These are phyloP conservation scores for Meripilus lineatus DNA, from an alignment of 1,284 basidiomycete genomes.

Conservation along the genomic window DNA sequence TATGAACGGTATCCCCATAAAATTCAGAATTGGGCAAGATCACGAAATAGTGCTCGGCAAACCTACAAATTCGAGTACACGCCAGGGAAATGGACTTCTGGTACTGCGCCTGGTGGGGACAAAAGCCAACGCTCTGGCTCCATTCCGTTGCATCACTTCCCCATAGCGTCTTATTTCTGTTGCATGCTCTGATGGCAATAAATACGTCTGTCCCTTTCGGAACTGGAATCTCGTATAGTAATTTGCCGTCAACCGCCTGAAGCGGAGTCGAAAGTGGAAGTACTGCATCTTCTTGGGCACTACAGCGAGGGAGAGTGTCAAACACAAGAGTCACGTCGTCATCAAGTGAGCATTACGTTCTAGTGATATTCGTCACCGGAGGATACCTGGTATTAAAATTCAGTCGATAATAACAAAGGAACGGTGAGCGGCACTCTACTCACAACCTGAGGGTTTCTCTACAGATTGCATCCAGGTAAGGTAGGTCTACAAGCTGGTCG, in stretches of 20 bases:
- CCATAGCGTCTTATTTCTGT: conserved; percentile 45
- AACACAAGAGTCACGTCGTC: not conserved
- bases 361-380: not conserved
- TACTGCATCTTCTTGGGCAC: conserved; percentile 16
- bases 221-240: conserved; percentile 34
- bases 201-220: conserved; percentile 41
- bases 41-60: not conserved
- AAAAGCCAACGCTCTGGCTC: conserved; percentile 31
- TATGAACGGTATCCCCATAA: conserved; percentile 8
- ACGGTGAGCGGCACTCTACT: not conserved
- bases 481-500: not conserved
- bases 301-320: conserved; percentile 6
- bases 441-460: conserved; percentile 7
- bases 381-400: not conserved
- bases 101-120: conserved; percentile 15
- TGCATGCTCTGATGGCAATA: conserved; percentile 43
- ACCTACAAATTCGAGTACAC: conserved; percentile 25
- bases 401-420: not conserved
- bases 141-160: conserved; percentile 49
- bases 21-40: too few species aligned
- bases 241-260: conserved; percentile 16
- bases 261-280: conserved; percentile 17
- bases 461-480: conserved; percentile 5
- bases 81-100: conserved; percentile 18
- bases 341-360: not conserved